A percentile compares a stretch with the other conserved stretches of the same genome.
These are phyloP conservation scores for Fusarium dlaminii DNA, from an alignment of 2,329 filamentous ascomycete genomes.

Conservation along the genomic window DNA sequence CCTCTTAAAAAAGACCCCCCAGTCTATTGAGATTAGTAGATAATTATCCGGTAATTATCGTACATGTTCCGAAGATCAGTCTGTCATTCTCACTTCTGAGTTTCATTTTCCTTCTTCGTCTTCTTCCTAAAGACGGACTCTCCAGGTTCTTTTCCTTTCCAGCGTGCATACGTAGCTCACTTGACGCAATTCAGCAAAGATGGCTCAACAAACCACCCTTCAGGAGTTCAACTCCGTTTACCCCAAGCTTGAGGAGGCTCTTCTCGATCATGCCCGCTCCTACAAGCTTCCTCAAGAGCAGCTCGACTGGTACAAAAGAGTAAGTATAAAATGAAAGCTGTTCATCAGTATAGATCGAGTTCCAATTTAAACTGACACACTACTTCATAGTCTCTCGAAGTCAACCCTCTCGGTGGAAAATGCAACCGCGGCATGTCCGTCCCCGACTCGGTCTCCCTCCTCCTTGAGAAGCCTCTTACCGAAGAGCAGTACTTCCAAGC, in stretches of 20 bases:
- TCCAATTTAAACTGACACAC: background rate
- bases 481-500: constrained; percentile 89
- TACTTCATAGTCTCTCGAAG: constrained; percentile 68
- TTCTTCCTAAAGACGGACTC: constrained; percentile 20
- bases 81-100: constrained; percentile 11
- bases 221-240: constrained; percentile 92
- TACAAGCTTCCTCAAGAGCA: constrained; percentile 87
- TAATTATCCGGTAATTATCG: constrained; percentile 38
- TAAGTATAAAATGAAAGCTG: constrained; percentile 49
- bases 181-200: constrained; percentile 46
- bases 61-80: constrained; percentile 22
- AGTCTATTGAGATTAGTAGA: background rate
- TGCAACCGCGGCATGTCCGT: constrained; percentile 99
- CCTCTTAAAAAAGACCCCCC: background rate
- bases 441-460: constrained; percentile 85
- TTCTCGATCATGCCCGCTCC: constrained; percentile 79
- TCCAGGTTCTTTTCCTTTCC: background rate
- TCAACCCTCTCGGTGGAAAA: constrained; percentile 93
- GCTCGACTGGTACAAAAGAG: constrained; percentile 86
- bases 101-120: background rate
- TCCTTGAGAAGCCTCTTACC: constrained; percentile 75
- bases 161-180: background rate
- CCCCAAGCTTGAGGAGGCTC: constrained; percentile 83
- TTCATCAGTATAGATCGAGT: background rate
- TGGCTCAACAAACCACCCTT: constrained; percentile 78